A percentile compares a stretch with the other conserved stretches of the same genome.
phyloP scores from a whole-genome alignment of 345 rosid genomes.

The Euphorbia peplus region DNA sequence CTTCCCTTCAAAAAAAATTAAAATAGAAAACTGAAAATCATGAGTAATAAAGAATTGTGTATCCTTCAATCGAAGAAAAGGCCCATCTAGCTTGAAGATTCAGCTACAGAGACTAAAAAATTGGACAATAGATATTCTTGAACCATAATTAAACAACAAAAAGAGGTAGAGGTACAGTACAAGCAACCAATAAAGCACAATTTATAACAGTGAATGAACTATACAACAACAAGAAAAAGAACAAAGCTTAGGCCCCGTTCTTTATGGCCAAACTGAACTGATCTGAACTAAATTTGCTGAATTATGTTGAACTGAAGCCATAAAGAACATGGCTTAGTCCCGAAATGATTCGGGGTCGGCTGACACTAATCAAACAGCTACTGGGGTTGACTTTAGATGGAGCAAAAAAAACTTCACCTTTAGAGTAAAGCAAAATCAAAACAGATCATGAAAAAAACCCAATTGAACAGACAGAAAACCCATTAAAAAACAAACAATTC shows the following conservation, averaged over 20 bases:
- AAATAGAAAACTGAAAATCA: background rate
- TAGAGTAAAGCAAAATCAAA: background rate
- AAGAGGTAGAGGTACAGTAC: background rate
- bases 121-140: background rate
- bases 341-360: no score
- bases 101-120: background rate
- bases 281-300: no score
- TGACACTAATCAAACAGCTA: no score
- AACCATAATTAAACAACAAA: background rate
- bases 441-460: conserved; percentile 6
- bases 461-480: background rate
- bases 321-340: no score
- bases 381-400: background rate
- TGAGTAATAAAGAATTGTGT: background rate
- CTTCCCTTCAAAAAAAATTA: background rate
- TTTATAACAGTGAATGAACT: background rate
- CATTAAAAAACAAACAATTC: no score
- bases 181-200: background rate
- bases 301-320: no score
- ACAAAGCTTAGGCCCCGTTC: no score
- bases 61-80: conserved; percentile 7
- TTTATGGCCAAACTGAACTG: no score
- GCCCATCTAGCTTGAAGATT: conserved; percentile 7
- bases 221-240: no score
- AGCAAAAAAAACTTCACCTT: background rate